phyloP scores from a whole-genome alignment of 1,284 basidiomycete genomes.

The Microbotryomycetes sp. region DNA sequence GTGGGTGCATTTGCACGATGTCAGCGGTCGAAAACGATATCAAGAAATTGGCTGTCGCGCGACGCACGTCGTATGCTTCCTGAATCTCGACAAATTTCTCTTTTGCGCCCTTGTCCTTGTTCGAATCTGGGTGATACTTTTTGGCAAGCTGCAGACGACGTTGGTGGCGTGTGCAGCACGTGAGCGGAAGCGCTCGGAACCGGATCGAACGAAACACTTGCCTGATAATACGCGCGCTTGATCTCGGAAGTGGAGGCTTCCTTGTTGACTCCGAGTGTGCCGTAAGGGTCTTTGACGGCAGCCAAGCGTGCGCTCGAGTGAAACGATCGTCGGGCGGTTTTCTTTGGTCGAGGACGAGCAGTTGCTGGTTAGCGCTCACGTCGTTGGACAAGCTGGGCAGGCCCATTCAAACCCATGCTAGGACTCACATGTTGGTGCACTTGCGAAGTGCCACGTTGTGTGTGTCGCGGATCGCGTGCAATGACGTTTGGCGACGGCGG shows the following conservation, averaged over 20 bases:
- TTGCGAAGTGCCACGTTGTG: too few relatives aligned
- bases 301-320: slow-evolving; percentile 43
- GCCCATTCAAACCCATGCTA: too few relatives aligned
- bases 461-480: too few relatives aligned
- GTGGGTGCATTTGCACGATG: too few relatives aligned
- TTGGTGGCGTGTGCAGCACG: slow-evolving; percentile 3
- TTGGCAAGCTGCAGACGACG: slow-evolving; percentile 67
- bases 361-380: too few relatives aligned
- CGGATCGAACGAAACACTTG: slow-evolving; percentile 44
- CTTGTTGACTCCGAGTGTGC: slow-evolving; percentile 76
- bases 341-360: too few relatives aligned
- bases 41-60: too few relatives aligned
- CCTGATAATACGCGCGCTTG: slow-evolving; percentile 93
- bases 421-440: too few relatives aligned
- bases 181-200: slow-evolving; percentile 10
- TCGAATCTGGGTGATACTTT: slow-evolving; percentile 96
- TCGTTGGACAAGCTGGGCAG: too few relatives aligned
- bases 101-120: slow-evolving; percentile 82
- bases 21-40: too few relatives aligned
- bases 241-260: slow-evolving; percentile 82
- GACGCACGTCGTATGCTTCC: slow-evolving; percentile 73
- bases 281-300: slow-evolving; percentile 78
- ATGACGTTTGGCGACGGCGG: too few relatives aligned
- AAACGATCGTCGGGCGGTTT: background rate
- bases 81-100: slow-evolving; percentile 97